phyloP scores from a whole-genome alignment of 2,329 filamentous ascomycete species.

The Hypomyces rosellus region DNA sequence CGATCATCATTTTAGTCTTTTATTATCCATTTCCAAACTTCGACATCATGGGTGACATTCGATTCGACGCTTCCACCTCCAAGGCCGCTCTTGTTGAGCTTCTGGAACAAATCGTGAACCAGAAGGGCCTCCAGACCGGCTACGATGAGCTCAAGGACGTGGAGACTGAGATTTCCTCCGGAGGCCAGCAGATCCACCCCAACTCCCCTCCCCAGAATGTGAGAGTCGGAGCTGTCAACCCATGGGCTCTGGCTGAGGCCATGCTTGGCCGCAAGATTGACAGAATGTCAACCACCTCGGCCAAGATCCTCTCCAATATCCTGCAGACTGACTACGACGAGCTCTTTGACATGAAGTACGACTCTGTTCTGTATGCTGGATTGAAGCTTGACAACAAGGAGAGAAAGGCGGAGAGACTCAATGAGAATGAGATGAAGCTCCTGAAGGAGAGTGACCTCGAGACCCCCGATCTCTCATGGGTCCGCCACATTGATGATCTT shows the following conservation, averaged over 20 bases:
- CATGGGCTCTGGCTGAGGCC: constrained; percentile 38
- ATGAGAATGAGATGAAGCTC: constrained; percentile 34
- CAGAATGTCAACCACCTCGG: constrained; percentile 26
- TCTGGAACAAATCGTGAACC: constrained; percentile 28
- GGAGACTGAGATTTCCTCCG: constrained; percentile 8
- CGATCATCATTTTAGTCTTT: no score
- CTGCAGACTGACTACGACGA: constrained; percentile 43
- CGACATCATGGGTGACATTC: constrained; percentile 16
- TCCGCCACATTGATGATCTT: constrained; percentile 33
- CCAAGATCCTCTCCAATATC: constrained; percentile 33
- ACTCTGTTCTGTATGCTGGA: constrained; percentile 37
- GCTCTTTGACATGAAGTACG: constrained; percentile 39
- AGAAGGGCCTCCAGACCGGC: constrained; percentile 22
- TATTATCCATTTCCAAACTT: no score
- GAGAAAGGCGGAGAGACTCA: constrained; percentile 30
- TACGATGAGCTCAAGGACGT: constrained; percentile 30
- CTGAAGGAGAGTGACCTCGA: constrained; percentile 35
- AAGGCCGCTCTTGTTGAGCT: constrained; percentile 29
- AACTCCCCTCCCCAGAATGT: constrained; percentile 34
- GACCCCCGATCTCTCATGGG: constrained; percentile 36
- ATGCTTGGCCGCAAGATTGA: constrained; percentile 36
- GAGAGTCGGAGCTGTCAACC: constrained; percentile 35
- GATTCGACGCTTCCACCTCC: constrained; percentile 6
- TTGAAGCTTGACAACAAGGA: constrained; percentile 34
- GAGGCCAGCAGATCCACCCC: constrained; percentile 17